Evolutionary conservation across 306 rosid species (phyloP).

Genomic region (Phaseolus lunatus): DNA sequence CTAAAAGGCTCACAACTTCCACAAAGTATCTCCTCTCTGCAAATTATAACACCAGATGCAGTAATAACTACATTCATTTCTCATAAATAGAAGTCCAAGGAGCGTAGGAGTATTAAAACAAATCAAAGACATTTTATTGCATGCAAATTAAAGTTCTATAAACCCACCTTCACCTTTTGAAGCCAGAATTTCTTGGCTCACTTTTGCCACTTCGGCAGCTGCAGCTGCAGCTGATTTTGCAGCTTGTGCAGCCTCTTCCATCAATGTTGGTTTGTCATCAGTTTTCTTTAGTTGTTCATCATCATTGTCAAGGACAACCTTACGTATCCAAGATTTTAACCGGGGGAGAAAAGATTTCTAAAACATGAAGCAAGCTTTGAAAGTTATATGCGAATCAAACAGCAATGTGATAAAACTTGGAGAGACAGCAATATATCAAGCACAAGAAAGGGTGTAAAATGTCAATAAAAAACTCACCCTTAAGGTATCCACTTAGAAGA

Average conservation of each 20-base stretch:
- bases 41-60: constrained; percentile 46
- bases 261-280: constrained; percentile 65
- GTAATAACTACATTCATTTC: constrained; percentile 35
- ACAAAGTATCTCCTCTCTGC: constrained; percentile 70
- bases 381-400: constrained; percentile 40
- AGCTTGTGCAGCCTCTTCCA: constrained; percentile 84
- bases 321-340: constrained; percentile 92
- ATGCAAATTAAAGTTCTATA: constrained; percentile 36
- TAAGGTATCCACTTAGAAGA: constrained; percentile 39
- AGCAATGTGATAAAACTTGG: constrained; percentile 30
- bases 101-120: constrained; percentile 4
- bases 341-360: constrained; percentile 87
- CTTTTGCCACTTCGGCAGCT: constrained; percentile 90
- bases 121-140: constrained; percentile 13
- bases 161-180: constrained; percentile 82
- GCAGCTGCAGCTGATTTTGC: constrained; percentile 99
- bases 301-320: constrained; percentile 72
- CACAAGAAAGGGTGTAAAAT: constrained; percentile 39
- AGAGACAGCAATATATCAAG: constrained; percentile 7
- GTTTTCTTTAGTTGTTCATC: constrained; percentile 54
- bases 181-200: constrained; percentile 77
- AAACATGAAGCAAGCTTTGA: constrained; percentile 47
- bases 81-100: constrained; percentile 20
- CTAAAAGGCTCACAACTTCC: constrained; percentile 67
- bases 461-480: constrained; percentile 20